Percentiles rank a stretch among this genome's conserved stretches.
Conservation (phyloP, 345 rosid genomes). For the Populus ilicifolia region DNA sequence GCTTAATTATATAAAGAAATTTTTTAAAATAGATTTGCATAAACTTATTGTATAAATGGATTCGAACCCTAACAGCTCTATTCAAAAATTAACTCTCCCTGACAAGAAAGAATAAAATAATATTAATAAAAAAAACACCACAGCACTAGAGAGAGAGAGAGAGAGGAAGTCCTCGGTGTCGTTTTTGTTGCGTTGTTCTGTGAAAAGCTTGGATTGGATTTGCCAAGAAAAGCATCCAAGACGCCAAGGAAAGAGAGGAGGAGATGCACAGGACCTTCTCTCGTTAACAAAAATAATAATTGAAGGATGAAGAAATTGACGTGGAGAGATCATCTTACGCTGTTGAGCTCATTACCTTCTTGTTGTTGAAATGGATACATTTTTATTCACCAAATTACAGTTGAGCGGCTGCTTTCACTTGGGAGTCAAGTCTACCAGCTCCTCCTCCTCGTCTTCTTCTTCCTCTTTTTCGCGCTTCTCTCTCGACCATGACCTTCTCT, state of each 20-base stretch:
- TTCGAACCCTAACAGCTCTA: too few relatives aligned
- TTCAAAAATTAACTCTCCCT: neutral
- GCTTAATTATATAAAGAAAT: too few relatives aligned
- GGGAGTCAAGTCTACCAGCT: conserved; percentile 36
- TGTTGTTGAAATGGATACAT: conserved; percentile 28
- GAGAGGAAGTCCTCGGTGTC: neutral
- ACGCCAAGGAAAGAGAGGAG: neutral
- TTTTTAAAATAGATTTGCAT: too few relatives aligned
- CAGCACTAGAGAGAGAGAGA: neutral
- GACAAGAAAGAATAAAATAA: too few relatives aligned
- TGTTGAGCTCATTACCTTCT: neutral
- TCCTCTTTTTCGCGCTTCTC: conserved; percentile 35
- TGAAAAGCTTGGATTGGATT: neutral
- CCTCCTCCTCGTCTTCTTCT: conserved; percentile 17
- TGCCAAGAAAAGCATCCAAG: conserved; percentile 14
- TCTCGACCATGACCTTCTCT: conserved; percentile 49
- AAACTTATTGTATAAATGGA: too few relatives aligned
- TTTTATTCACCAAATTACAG: conserved; percentile 19
- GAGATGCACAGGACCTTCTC: neutral
- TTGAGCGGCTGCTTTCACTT: conserved; percentile 50
- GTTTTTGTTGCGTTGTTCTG: neutral
- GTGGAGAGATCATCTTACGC: neutral
- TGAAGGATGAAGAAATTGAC: conserved; percentile 15
- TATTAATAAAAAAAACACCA: neutral
- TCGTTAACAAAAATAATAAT: neutral